These are phyloP conservation scores for Vaucheria bursata DNA, from an alignment of 352 stramenopile genomes.

Conservation along the genomic window DNA sequence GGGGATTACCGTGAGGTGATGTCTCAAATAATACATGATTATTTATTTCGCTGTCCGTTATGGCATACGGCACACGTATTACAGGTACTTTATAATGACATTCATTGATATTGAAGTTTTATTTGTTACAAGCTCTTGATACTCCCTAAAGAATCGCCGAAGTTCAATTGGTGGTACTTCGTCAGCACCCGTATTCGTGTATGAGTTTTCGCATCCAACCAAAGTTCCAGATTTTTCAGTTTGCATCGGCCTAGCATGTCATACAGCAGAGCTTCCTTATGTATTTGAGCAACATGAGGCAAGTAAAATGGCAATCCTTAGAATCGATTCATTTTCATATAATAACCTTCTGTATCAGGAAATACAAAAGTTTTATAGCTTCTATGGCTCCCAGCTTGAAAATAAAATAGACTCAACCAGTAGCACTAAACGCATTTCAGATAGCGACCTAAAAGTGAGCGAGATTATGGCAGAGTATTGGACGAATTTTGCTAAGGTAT, in stretches of 20 bases:
- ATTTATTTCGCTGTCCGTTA: slow-evolving; percentile 49
- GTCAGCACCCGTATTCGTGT: slow-evolving; percentile 40
- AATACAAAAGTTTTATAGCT: no score
- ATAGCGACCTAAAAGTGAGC: slow-evolving; percentile 13
- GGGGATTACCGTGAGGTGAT: slow-evolving; percentile 48
- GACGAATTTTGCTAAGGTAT: slow-evolving; percentile 32
- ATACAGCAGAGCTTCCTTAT: slow-evolving; percentile 49
- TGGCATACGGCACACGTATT: slow-evolving; percentile 37
- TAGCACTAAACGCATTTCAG: no score
- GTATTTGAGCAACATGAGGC: slow-evolving; percentile 48
- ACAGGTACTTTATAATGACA: slow-evolving; percentile 27
- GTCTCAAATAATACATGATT: slow-evolving; percentile 50
- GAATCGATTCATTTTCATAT: no score
- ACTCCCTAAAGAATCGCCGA: slow-evolving; percentile 14
- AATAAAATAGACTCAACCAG: no score
- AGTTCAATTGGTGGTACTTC: background rate
- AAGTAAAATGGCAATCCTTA: no score
- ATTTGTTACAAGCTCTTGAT: slow-evolving; percentile 10
- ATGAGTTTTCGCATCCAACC: slow-evolving; percentile 49
- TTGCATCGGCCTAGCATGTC: slow-evolving; percentile 47
- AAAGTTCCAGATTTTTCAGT: slow-evolving; percentile 36
- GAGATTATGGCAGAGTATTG: slow-evolving; percentile 33
- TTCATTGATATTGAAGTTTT: no score
- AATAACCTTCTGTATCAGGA: no score
- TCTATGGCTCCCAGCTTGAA: no score